Conservation (phyloP, 805 yeast species). For the Spathaspora girioi region DNA sequence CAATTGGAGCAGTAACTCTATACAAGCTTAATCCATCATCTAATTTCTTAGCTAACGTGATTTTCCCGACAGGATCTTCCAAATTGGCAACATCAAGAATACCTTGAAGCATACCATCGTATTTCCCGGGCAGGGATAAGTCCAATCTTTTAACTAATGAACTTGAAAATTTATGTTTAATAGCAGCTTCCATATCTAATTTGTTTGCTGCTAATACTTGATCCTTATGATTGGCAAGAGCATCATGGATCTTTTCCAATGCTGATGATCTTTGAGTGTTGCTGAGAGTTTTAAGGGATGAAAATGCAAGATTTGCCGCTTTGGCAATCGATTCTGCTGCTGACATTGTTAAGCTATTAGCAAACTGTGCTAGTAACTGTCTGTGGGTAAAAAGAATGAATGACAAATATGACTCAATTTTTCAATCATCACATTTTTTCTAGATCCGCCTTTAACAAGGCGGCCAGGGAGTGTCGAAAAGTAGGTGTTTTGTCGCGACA, state of each 20-base stretch:
- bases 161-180: conserved; percentile 53
- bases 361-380: neutral
- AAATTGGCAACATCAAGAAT: conserved; percentile 84
- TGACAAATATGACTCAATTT: neutral
- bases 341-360: conserved; percentile 1
- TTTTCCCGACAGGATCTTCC: conserved; percentile 90
- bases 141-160: conserved; percentile 84
- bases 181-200: conserved; percentile 71
- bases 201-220: conserved; percentile 70
- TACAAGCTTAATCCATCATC: conserved; percentile 87
- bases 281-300: conserved; percentile 71
- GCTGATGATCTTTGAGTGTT: conserved; percentile 74
- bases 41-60: conserved; percentile 75
- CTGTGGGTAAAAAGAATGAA: neutral
- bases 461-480: neutral
- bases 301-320: conserved; percentile 79
- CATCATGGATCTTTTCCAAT: conserved; percentile 67
- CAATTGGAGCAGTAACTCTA: conserved; percentile 90
- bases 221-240: conserved; percentile 54
- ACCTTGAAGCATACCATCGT: conserved; percentile 92
- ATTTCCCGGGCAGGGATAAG: conserved; percentile 76
- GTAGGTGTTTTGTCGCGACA: neutral
- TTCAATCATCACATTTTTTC: neutral
- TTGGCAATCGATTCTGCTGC: conserved; percentile 81
- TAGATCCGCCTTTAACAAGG: neutral